These are phyloP conservation scores for Aureobasidium sp. DNA, from an alignment of 2,329 filamentous ascomycete genomes.

Conservation along the genomic window DNA sequence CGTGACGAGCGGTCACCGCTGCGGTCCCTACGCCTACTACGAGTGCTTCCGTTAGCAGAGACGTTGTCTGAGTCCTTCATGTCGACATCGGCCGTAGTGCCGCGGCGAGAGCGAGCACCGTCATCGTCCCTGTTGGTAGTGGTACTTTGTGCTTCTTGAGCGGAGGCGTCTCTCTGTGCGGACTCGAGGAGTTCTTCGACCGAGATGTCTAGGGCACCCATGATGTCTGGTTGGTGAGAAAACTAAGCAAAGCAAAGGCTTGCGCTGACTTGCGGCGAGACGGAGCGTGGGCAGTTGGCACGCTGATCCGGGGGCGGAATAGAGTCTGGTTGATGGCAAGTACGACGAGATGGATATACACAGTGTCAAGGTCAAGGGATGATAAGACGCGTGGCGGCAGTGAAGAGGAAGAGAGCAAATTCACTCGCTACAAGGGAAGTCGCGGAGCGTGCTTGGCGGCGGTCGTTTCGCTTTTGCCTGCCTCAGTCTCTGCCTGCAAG, in stretches of 20 bases:
- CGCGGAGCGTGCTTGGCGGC: not conserved
- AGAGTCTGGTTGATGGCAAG: not conserved
- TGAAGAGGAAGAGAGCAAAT: not conserved
- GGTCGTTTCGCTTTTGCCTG: not conserved
- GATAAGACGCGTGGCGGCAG: not conserved
- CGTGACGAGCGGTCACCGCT: slow-evolving; percentile 17
- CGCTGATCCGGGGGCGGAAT: not conserved
- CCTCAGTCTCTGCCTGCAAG: not conserved
- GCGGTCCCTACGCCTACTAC: slow-evolving; percentile 22
- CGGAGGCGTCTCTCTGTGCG: slow-evolving; percentile 14
- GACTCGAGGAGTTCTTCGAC: slow-evolving; percentile 88
- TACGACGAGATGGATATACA: not conserved
- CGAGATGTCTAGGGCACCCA: slow-evolving; percentile 18
- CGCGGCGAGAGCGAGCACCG: not conserved
- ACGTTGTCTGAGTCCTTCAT: slow-evolving; percentile 23
- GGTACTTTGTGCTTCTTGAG: slow-evolving; percentile 51
- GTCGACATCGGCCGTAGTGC: slow-evolving; percentile 4
- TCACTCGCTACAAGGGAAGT: not conserved
- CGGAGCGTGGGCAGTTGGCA: not conserved
- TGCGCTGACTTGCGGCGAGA: slow-evolving; percentile 1
- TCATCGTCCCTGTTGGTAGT: slow-evolving; percentile 29
- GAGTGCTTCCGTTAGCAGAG: slow-evolving; percentile 30
- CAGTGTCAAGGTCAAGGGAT: not conserved
- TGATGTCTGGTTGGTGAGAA: slow-evolving; percentile 11
- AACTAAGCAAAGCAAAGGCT: not conserved